Conservation (phyloP, 306 rosid species). For the Glycine tomentella region DNA sequence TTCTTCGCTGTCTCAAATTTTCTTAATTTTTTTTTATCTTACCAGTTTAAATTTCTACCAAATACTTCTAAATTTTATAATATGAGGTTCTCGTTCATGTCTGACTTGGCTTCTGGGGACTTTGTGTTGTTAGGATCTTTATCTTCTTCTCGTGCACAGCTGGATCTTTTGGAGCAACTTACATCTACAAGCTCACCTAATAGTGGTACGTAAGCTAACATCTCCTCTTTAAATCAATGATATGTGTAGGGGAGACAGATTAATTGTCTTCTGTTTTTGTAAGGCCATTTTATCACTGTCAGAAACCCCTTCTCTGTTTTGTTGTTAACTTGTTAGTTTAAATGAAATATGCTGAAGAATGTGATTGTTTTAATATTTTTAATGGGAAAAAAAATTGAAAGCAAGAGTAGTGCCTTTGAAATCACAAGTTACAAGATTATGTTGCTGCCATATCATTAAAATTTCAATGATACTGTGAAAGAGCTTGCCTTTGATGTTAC, state of each 20-base stretch:
- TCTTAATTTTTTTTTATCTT: background rate
- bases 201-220: conserved; percentile 58
- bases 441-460: conserved; percentile 17
- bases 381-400: background rate
- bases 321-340: conserved; percentile 27
- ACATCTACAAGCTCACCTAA: conserved; percentile 69
- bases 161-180: conserved; percentile 93
- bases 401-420: conserved; percentile 1
- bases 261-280: conserved; percentile 21
- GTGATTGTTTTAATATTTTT: background rate
- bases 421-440: background rate
- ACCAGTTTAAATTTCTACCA: background rate
- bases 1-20: conserved; percentile 19
- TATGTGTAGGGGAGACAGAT: background rate
- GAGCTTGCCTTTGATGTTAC: background rate
- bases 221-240: conserved; percentile 2
- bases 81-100: background rate
- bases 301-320: conserved; percentile 23
- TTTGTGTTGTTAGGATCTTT: conserved; percentile 60
- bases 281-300: conserved; percentile 9
- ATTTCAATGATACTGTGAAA: background rate
- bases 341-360: conserved; percentile 6
- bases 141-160: conserved; percentile 79
- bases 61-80: background rate
- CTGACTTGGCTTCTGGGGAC: conserved; percentile 31